Evolutionary conservation across 768 basidiomycete species (phyloP).

Genomic region (Hemileccinum impolitum): DNA sequence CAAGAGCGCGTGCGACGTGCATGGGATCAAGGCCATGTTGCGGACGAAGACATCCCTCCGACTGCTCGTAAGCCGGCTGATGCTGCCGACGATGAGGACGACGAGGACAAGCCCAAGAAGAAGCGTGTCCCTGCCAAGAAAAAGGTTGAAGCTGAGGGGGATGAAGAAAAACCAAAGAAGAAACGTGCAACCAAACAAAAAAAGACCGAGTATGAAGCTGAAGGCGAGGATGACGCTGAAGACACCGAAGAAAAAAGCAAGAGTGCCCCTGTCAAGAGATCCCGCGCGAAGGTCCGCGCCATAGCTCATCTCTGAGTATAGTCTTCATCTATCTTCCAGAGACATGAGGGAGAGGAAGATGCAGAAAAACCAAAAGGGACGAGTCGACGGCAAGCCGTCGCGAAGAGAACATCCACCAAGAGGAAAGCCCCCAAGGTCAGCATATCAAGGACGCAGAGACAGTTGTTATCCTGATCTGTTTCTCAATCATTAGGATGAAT

Average conservation of each 20-base stretch:
- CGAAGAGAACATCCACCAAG: conserved; percentile 48
- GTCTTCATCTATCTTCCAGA: conserved; percentile 21
- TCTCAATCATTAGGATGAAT: conserved; percentile 24
- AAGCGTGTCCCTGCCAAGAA: conserved; percentile 39
- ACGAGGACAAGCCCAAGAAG: conserved; percentile 55
- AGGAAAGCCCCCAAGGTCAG: conserved; percentile 40
- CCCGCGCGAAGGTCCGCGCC: conserved; percentile 34
- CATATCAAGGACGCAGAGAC: neutral
- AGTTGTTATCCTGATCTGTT: neutral
- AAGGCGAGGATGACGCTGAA: conserved; percentile 34
- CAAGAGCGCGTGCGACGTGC: conserved; percentile 69
- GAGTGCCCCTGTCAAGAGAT: conserved; percentile 33
- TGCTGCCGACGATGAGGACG: conserved; percentile 45
- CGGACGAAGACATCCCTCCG: conserved; percentile 79
- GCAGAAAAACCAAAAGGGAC: conserved; percentile 49
- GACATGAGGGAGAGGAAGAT: conserved; percentile 31
- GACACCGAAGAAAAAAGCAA: conserved; percentile 29
- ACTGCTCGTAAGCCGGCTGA: conserved; percentile 58
- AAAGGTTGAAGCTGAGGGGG: conserved; percentile 31
- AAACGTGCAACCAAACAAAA: conserved; percentile 31
- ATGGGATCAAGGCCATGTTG: conserved; percentile 75
- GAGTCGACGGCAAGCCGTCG: conserved; percentile 41
- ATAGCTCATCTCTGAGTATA: conserved; percentile 5
- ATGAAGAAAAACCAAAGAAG: conserved; percentile 37
- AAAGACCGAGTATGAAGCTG: conserved; percentile 33